Percentiles rank a stretch among this genome's conserved stretches.
Conservation (phyloP, 192 early-diverging fungal species). For the Chytriomyces sp. region DNA sequence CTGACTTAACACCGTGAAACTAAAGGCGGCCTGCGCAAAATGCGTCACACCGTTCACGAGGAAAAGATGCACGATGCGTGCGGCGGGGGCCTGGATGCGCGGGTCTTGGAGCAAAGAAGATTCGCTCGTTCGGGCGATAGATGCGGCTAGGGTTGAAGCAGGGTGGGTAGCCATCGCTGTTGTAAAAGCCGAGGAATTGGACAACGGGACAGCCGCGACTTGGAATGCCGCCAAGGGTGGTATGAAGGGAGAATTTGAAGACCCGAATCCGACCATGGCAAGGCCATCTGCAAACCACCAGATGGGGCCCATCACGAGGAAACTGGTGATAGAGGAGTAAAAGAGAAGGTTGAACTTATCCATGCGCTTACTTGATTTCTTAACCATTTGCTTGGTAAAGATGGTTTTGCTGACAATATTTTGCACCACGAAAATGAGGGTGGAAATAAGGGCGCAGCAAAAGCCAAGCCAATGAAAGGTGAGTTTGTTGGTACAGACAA, state of each 20-base stretch:
- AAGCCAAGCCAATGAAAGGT: conserved; percentile 74
- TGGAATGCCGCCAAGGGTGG: background rate
- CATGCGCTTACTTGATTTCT: conserved; percentile 54
- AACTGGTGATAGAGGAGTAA: conserved; percentile 75
- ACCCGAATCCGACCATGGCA: conserved; percentile 17
- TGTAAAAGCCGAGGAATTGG: background rate
- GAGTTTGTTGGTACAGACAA: conserved; percentile 77
- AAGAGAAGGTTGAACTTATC: conserved; percentile 89
- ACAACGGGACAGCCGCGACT: background rate
- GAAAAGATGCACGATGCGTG: conserved; percentile 53
- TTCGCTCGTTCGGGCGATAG: background rate
- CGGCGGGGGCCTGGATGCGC: conserved; percentile 22
- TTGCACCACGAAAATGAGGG: conserved; percentile 82
- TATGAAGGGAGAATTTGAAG: background rate
- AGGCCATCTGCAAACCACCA: conserved; percentile 77
- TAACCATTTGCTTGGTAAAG: conserved; percentile 48
- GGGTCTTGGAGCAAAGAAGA: background rate
- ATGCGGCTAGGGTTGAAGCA: background rate
- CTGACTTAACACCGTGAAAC: conserved; percentile 74
- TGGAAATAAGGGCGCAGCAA: conserved; percentile 72
- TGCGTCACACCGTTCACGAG: conserved; percentile 78
- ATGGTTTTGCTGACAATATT: conserved; percentile 86
- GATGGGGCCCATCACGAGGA: conserved; percentile 75
- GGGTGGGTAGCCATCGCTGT: background rate
- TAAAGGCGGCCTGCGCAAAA: conserved; percentile 80